A percentile compares a stretch with the other conserved stretches of the same genome.
Conservation (phyloP, 768 basidiomycete genomes). For the Podaxis sp. region DNA sequence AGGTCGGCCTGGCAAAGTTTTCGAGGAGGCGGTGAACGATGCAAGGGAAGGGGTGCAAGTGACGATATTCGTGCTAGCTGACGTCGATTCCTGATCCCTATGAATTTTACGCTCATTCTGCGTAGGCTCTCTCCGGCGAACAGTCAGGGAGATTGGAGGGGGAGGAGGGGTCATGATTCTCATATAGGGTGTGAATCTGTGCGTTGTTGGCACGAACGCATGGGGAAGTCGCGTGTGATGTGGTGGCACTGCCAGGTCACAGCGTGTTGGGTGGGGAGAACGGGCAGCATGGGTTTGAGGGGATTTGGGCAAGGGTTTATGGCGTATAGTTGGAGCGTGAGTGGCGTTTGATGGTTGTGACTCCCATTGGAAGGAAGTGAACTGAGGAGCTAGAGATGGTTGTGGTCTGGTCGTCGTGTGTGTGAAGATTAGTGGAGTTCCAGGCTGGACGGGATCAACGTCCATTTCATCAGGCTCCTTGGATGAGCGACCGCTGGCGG, state of each 20-base stretch:
- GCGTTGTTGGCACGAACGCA: neutral
- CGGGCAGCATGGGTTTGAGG: neutral
- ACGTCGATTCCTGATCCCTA: neutral
- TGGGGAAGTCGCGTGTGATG: neutral
- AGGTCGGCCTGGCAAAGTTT: neutral
- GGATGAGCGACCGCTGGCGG: neutral
- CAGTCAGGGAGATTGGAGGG: neutral
- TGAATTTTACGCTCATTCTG: neutral
- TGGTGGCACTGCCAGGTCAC: neutral
- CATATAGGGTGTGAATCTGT: neutral
- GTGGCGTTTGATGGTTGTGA: neutral
- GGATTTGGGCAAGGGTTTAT: neutral
- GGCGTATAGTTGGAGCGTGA: neutral
- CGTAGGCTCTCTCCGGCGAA: neutral
- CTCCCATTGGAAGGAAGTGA: neutral
- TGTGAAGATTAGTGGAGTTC: neutral
- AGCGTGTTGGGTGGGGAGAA: neutral
- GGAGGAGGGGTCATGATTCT: neutral
- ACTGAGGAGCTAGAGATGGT: neutral
- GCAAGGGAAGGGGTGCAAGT: neutral
- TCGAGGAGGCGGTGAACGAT: neutral
- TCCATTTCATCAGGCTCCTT: neutral
- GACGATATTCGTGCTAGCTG: neutral
- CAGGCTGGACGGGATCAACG: neutral
- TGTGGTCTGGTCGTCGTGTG: neutral